Base-by-base conservation (phyloP, 805 yeast genomes). In the Cyberlindnera amylophila region DNA sequence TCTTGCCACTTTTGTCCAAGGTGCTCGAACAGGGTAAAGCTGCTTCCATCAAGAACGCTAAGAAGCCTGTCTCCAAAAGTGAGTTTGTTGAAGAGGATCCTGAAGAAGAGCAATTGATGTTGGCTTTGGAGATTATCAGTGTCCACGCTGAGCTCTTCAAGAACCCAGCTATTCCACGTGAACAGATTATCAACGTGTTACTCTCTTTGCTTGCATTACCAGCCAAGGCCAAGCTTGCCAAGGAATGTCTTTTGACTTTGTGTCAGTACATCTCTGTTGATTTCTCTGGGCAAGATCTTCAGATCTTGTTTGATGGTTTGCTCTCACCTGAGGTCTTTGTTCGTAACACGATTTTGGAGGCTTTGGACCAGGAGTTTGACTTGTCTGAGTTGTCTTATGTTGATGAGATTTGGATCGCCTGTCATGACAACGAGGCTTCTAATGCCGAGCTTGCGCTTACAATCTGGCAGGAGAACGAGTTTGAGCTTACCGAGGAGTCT, bases 101-200 rank as follows among this genome's bases (percentile, higher is more conserved):
- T n/a, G 89, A 85, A 57, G 96, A 90, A 61, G 97, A 89, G 59
- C 91, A 86, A 53, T 67, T 89, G 38, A 62, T 85, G 38, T 66
- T 91, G 44, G 84, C 91, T 0, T 63, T 90, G 53, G 95, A 86
- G 55, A 79, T 89, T 32, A 69, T 91, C 42, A 70, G 80, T 32
- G 73, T 74, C 2, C 90, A 85, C 54, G 74, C 82, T 17, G 89
- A 80, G 50, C 72, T 71, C 12, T 83, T 93, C 57, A 79, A 74
- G 50, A 81, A 82, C 55, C 70, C 71, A 0, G 61, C 76, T 1
- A 78, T 86, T 43, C 95, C 96, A 15, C 77, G 97, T 57, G 65
- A 70, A 4, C 72, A 76, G 5, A 75, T 88, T 29, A 64, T 91
- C 44, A 64, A 64, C 9, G 79, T 81, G 5, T 64, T 93, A 35